Evolutionary conservation across 1,284 basidiomycete species (phyloP), one percentile per base, ranked within the genome.

Genomic region (Boletus hoseneyae): DNA sequence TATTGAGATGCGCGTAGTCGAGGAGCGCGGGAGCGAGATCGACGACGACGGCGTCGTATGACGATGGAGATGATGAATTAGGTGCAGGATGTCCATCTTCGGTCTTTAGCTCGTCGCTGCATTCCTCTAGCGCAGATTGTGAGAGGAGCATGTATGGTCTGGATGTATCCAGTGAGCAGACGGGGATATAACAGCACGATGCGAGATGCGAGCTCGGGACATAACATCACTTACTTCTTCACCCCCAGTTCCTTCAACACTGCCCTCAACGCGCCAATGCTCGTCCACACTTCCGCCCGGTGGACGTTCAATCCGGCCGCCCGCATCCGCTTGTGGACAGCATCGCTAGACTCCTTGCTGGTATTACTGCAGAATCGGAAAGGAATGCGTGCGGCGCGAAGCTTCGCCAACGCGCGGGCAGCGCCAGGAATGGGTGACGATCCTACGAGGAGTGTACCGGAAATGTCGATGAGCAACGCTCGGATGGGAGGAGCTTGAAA

Each of bases 371-470:
- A 87, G 56, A 87, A 76, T 13, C 84, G 69, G 56, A 85, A 79
- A 0, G 83, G 80, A 6, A 85, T 65, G 0, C 62, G 55, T 1
- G 75, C 69, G 0, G 53, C 54, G 0, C 78, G 70, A 3, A 89
- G 70, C 10, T 70, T 69, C 1, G 66, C 59, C 13, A 88, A 63
- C 0, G 84, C 82, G 1, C 70, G 55, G 0, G 75, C 73, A 0
- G 86, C 83, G 13, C 71, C 63, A 9, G 62, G 48, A 0, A 76
- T 83, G 0, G 82, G 71, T 0, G 65, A 65, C 2, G 71, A 64
- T 30, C 80, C 84, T 41, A 85, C 67, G 47, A 86, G 78, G 4
- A 89, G 66, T 1, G 82, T 89, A 0, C 87, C 87, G 11, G 82
- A 85, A 13, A 87, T 74, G 57, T 88, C 86, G 51, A 87, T 77